Percentiles rank a stretch among this genome's conserved stretches.
Conservation (phyloP, 2,329 filamentous ascomycete genomes). For the Penicillium concentricum region DNA sequence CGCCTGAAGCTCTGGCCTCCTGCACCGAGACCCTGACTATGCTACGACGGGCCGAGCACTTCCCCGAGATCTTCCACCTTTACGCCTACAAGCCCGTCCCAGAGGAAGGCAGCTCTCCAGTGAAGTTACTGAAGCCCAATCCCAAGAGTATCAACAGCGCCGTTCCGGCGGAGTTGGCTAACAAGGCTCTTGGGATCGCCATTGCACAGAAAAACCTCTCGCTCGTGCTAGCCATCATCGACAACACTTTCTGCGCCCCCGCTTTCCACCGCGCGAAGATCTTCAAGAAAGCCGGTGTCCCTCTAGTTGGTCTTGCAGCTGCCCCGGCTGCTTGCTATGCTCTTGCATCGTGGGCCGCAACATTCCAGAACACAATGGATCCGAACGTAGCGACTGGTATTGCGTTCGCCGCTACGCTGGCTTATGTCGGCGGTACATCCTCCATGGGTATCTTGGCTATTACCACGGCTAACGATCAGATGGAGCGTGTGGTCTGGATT, state of each 20-base stretch:
- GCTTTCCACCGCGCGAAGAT: slow-evolving; percentile 46
- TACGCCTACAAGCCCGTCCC: slow-evolving; percentile 82
- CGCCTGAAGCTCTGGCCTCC: slow-evolving; percentile 65
- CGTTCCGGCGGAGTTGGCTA: slow-evolving; percentile 68
- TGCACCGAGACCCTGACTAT: slow-evolving; percentile 77
- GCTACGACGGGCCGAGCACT: slow-evolving; percentile 69
- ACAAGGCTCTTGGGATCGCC: slow-evolving; percentile 73
- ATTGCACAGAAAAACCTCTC: slow-evolving; percentile 76
- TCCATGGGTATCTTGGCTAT: slow-evolving; percentile 81
- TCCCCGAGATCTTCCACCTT: slow-evolving; percentile 76
- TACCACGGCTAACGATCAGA: slow-evolving; percentile 88
- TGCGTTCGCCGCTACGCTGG: slow-evolving; percentile 75
- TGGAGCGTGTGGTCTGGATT: slow-evolving; percentile 89
- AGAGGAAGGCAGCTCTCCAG: slow-evolving; percentile 56
- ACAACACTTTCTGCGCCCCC: slow-evolving; percentile 53
- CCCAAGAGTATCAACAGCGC: slow-evolving; percentile 70
- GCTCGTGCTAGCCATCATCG: slow-evolving; percentile 74
- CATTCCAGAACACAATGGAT: slow-evolving; percentile 75
- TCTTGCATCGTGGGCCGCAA: slow-evolving; percentile 65
- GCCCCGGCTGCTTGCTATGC: slow-evolving; percentile 55
- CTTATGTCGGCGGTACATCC: slow-evolving; percentile 78
- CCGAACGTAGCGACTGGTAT: slow-evolving; percentile 70
- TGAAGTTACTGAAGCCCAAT: slow-evolving; percentile 62
- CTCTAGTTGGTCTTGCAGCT: slow-evolving; percentile 40
- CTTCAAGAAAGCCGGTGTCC: slow-evolving; percentile 42